These are phyloP conservation scores for Pisolithus orientalis DNA, from an alignment of 768 basidiomycete species.

Conservation along the genomic window DNA sequence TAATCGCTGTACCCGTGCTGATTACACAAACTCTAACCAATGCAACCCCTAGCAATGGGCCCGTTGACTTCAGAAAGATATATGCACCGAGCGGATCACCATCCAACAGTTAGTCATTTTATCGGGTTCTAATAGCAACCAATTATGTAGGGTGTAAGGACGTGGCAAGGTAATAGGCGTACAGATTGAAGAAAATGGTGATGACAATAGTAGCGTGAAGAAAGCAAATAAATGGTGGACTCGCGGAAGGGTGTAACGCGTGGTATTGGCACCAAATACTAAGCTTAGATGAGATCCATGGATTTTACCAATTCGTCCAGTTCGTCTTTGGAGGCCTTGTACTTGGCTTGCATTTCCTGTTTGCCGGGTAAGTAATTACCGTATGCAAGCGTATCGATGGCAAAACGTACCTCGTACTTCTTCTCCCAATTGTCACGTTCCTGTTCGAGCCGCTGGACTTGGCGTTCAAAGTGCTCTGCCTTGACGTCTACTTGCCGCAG, in stretches of 20 bases:
- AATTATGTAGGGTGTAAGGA: slow-evolving; percentile 17
- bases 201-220: slow-evolving; percentile 8
- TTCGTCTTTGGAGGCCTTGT: slow-evolving; percentile 67
- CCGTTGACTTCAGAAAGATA: too few species aligned
- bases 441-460: slow-evolving; percentile 77
- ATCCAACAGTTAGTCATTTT: slow-evolving; percentile 1
- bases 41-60: neutral
- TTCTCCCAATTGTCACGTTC: slow-evolving; percentile 93
- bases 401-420: slow-evolving; percentile 77
- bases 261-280: neutral
- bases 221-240: neutral
- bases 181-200: slow-evolving; percentile 15
- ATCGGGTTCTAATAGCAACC: slow-evolving; percentile 13
- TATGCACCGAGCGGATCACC: too few species aligned
- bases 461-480: slow-evolving; percentile 96
- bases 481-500: slow-evolving; percentile 96
- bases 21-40: neutral
- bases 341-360: slow-evolving; percentile 70
- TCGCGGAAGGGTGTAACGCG: slow-evolving; percentile 4
- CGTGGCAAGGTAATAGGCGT: slow-evolving; percentile 13
- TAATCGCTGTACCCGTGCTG: too few species aligned
- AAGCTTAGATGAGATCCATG: slow-evolving; percentile 64
- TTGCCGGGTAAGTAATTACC: slow-evolving; percentile 3
- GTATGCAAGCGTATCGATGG: neutral
- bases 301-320: slow-evolving; percentile 73